Evolutionary conservation across 495 filamentous ascomycete species (phyloP), one percentile per base, ranked within the genome.

Genomic region (Penicillium canescens): DNA sequence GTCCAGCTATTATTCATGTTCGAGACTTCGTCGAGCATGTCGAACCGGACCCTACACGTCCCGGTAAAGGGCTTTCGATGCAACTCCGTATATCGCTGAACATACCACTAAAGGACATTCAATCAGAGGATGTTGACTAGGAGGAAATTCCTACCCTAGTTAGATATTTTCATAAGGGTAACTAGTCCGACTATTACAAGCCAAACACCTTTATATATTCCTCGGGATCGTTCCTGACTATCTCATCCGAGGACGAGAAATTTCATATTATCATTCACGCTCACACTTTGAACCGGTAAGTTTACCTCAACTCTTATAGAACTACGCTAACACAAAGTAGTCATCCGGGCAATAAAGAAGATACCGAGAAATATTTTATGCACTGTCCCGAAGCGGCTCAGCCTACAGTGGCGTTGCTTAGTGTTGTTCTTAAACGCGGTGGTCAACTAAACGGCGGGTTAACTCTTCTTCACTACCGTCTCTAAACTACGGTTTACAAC

Each of bases 401-500:
- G 21, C 56, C 56, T 3, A 54, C 10, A 1, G 50, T 57, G 2
- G 48, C 53, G 1, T 37, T 54, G 6, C 54, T 57, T 5, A 46
- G 42, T 13, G 8, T 46, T 28, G 23, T 58, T 16, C 24, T 46
- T 42, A 37, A 57, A 50, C 47, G 51, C 12, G 37, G 50, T 3
- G 55, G 55, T 35, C 8, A 55, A 38, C 36, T 58, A 31, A 62
- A 55, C 46, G 31, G 14, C 10, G 52, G 55, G 2, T 28, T 31
- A 28, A 59, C 35, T 23, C 31, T 61, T 6, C 36, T 61, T 21
- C 59, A 58, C 38, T 58, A 55, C 13, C 41, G 47, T 46, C 42
- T 62, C 12, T 42, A 52, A 18, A 16, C 44, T 9, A 55, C 47
- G 1, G 51, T 62, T 24, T 62, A 62, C 46, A 62, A 58, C 21